Conservation (phyloP, 129 eudicot species). For the Gnaphalium uliginosum region DNA sequence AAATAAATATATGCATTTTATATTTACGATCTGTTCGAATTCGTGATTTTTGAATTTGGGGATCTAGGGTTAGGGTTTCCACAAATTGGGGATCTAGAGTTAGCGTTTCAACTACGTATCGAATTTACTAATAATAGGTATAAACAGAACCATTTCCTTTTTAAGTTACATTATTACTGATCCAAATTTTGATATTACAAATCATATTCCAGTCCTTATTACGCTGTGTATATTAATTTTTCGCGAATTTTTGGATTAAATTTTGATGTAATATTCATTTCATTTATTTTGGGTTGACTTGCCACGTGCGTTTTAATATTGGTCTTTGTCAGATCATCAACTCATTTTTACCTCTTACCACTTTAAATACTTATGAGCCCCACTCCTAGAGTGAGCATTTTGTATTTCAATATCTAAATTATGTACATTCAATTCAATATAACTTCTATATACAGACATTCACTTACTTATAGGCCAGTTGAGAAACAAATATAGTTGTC, state of each 20-base stretch:
- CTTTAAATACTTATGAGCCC: conserved; percentile 7
- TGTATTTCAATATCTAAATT: not conserved
- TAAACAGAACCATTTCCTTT: conserved; percentile 14
- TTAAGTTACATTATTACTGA: not conserved
- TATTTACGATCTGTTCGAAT: conserved; percentile 11
- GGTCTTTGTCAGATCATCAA: conserved; percentile 16
- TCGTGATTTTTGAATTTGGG: conserved; percentile 28
- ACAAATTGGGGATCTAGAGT: conserved; percentile 21
- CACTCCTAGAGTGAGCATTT: conserved; percentile 2
- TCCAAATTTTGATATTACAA: not conserved
- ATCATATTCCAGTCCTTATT: conserved; percentile 5
- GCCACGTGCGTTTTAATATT: conserved; percentile 28
- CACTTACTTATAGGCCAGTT: not conserved
- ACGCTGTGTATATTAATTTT: not conserved
- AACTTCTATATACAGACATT: not conserved
- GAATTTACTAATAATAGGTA: conserved; percentile 32
- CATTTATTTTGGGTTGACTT: conserved; percentile 10
- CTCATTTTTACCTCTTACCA: conserved; percentile 7
- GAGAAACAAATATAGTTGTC: not conserved
- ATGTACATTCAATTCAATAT: not conserved
- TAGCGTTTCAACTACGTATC: conserved; percentile 11
- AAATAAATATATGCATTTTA: not conserved
- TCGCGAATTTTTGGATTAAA: not conserved
- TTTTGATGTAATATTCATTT: too few relatives aligned
- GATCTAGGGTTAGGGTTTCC: conserved; percentile 41